Percentiles rank a stretch among this genome's conserved stretches.
Conservation (phyloP, 176 grass and related monocot genomes). For the Hordeum marinum region DNA sequence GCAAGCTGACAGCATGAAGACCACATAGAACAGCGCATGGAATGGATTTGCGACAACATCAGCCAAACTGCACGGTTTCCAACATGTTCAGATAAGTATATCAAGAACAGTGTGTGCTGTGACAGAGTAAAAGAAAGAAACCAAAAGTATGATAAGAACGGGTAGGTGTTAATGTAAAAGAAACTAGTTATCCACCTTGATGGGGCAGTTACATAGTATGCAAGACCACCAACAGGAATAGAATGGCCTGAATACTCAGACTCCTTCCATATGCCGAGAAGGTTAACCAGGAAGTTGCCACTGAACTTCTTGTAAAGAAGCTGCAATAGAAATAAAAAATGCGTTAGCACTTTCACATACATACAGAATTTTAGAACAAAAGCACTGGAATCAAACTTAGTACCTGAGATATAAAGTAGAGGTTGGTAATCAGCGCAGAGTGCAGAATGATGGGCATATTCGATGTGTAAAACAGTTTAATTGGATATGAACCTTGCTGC, state of each 20-base stretch:
- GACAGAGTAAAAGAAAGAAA: neutral
- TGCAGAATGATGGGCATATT: conserved; percentile 99
- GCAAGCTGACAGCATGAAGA: conserved; percentile 84
- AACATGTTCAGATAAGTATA: conserved; percentile 22
- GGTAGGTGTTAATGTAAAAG: neutral
- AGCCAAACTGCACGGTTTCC: conserved; percentile 52
- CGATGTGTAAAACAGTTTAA: conserved; percentile 96
- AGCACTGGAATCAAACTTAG: neutral
- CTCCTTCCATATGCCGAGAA: conserved; percentile 89
- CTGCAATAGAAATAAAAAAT: conserved; percentile 38
- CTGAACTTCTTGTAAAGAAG: conserved; percentile 90
- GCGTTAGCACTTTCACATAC: neutral
- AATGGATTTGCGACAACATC: conserved; percentile 91
- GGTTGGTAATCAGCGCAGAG: conserved; percentile 85
- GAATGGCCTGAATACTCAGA: conserved; percentile 89
- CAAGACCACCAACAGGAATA: conserved; percentile 86
- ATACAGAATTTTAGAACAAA: neutral
- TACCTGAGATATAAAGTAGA: conserved; percentile 98
- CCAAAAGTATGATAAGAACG: neutral
- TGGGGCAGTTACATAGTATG: conserved; percentile 96
- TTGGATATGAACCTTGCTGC: conserved; percentile 95
- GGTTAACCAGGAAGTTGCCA: conserved; percentile 86
- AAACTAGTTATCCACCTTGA: conserved; percentile 57
- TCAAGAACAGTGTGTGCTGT: neutral
- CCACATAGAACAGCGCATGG: conserved; percentile 86